Conservation (phyloP, 176 grass and related monocot species). For the Paspalum vaginatum region DNA sequence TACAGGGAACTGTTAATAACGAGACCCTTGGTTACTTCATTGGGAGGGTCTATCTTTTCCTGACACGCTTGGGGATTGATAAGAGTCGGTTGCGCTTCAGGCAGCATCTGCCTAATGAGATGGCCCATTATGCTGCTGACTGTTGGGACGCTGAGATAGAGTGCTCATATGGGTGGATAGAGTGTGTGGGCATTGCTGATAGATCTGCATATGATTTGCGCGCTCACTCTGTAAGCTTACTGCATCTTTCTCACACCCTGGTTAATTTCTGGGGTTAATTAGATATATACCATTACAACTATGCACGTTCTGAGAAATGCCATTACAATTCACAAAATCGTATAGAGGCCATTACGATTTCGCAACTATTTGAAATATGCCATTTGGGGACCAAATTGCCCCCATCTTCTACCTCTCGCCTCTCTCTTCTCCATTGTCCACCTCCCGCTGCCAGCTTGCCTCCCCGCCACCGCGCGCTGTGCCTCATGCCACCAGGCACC, state of each 20-base stretch:
- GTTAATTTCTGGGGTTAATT: not conserved
- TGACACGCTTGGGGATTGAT: conserved; percentile 74
- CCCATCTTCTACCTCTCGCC: no score
- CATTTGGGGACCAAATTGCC: no score
- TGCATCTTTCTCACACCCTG: not conserved
- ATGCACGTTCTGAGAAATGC: no score
- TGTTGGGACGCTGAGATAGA: conserved; percentile 95
- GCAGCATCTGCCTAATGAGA: conserved; percentile 89
- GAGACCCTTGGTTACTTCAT: conserved; percentile 93
- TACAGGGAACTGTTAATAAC: conserved; percentile 79
- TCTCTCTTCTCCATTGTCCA: no score
- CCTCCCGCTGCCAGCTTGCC: no score
- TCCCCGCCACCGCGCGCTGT: no score
- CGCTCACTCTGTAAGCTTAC: conserved; percentile 67
- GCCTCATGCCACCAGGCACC: no score
- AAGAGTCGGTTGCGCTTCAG: conserved; percentile 65
- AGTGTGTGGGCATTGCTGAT: conserved; percentile 86
- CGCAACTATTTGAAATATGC: no score
- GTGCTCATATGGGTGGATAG: conserved; percentile 82
- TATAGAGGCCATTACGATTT: no score
- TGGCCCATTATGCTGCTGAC: conserved; percentile 88
- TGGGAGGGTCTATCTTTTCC: conserved; percentile 82
- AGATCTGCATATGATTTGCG: conserved; percentile 86
- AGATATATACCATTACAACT: no score
- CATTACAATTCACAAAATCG: no score